Conservation (phyloP, 2,329 filamentous ascomycete genomes). For the Diplodia sapinea region DNA sequence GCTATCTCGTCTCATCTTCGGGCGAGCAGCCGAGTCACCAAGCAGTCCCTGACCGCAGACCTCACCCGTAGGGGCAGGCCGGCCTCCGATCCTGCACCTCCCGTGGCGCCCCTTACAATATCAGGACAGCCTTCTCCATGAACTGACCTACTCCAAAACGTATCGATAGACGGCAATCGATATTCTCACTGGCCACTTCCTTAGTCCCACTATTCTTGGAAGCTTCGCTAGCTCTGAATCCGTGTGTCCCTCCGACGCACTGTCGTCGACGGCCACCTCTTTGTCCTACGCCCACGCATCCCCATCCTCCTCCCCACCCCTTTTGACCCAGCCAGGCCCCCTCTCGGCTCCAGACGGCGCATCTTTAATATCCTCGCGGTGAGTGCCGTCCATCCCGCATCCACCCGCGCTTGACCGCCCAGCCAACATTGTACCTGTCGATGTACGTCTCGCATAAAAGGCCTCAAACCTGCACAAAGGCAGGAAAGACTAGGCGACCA, state of each 20-base stretch:
- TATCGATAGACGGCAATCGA: constrained; percentile 28
- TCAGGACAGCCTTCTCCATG: constrained; percentile 3
- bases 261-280: constrained; percentile 12
- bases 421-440: not conserved
- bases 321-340: constrained; percentile 18
- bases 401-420: constrained; percentile 6
- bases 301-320: constrained; percentile 25
- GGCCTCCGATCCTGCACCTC: constrained; percentile 1
- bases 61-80: constrained; percentile 12
- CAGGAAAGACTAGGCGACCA: constrained; percentile 12
- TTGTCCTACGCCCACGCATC: not conserved
- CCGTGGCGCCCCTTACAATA: constrained; percentile 25
- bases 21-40: constrained; percentile 10
- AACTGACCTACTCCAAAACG: constrained; percentile 12
- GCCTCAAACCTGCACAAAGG: constrained; percentile 4
- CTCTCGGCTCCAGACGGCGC: constrained; percentile 27
- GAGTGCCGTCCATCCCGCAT: constrained; percentile 15
- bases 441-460: constrained; percentile 15
- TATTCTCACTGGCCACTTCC: constrained; percentile 16
- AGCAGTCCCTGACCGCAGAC: constrained; percentile 15
- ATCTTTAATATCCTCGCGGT: constrained; percentile 21
- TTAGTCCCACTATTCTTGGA: constrained; percentile 21
- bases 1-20: constrained; percentile 28
- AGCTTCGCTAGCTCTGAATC: constrained; percentile 13
- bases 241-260: constrained; percentile 18